A percentile compares a stretch with the other conserved stretches of the same genome.
These are phyloP conservation scores for Thozetella sp. DNA, from an alignment of 495 filamentous ascomycete species.

Conservation along the genomic window DNA sequence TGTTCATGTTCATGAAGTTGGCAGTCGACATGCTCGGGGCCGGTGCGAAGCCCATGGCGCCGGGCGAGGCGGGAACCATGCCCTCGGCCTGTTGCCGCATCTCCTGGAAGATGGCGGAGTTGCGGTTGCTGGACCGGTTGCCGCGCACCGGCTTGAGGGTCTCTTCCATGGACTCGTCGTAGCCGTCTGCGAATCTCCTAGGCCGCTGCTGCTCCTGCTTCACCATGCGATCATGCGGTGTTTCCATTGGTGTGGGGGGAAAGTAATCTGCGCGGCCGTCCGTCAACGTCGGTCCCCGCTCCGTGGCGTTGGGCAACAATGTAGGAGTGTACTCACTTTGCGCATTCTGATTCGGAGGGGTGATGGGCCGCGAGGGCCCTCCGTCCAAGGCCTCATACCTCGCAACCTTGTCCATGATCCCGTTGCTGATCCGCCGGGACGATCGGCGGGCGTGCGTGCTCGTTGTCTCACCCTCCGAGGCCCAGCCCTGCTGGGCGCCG, in stretches of 20 bases:
- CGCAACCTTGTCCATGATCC: slow-evolving; percentile 51
- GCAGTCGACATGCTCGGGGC: slow-evolving; percentile 39
- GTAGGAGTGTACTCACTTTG: slow-evolving; percentile 43
- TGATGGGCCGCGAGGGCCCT: slow-evolving; percentile 48
- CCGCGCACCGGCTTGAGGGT: slow-evolving; percentile 51
- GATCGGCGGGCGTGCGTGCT: slow-evolving; percentile 29
- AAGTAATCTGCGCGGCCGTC: slow-evolving; percentile 38
- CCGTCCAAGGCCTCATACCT: slow-evolving; percentile 50
- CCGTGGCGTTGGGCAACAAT: not conserved
- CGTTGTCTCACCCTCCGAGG: slow-evolving; percentile 41
- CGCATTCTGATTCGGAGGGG: slow-evolving; percentile 57
- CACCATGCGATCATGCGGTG: slow-evolving; percentile 36
- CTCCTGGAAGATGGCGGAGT: slow-evolving; percentile 43
- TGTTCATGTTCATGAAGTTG: slow-evolving; percentile 58
- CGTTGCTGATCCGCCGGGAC: slow-evolving; percentile 53
- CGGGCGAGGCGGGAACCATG: slow-evolving; percentile 23
- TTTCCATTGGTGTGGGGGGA: slow-evolving; percentile 49
- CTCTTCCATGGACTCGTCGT: slow-evolving; percentile 61
- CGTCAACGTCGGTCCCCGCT: slow-evolving; percentile 7
- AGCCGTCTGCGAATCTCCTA: slow-evolving; percentile 47
- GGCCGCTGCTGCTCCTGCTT: slow-evolving; percentile 30
- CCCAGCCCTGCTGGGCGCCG: slow-evolving; percentile 37
- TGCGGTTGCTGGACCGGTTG: slow-evolving; percentile 24
- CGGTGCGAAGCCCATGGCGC: slow-evolving; percentile 28
- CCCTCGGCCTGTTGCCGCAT: slow-evolving; percentile 43